Conservation (phyloP, 2,329 filamentous ascomycete genomes). For the Cercospora sp. region DNA sequence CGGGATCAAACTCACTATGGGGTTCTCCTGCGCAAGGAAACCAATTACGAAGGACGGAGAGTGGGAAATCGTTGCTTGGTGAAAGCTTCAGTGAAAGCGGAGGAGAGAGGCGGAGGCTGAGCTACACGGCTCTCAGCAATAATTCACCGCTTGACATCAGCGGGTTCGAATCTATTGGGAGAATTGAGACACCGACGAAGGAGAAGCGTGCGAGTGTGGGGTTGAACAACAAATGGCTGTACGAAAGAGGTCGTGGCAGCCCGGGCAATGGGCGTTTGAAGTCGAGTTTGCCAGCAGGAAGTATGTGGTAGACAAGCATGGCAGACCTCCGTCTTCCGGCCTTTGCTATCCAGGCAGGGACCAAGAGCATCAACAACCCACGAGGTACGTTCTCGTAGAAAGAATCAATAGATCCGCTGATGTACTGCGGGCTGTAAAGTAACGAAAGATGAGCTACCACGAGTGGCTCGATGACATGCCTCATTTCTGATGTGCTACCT, state of each 20-base stretch:
- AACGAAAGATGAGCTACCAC: background rate
- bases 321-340: background rate
- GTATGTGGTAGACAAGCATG: constrained; percentile 6
- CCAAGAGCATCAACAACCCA: background rate
- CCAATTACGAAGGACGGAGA: constrained; percentile 16
- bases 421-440: constrained; percentile 6
- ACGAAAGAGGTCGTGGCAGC: constrained; percentile 71
- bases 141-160: constrained; percentile 52
- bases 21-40: constrained; percentile 18
- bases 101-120: constrained; percentile 57
- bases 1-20: constrained; percentile 19
- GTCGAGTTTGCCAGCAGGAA: constrained; percentile 4
- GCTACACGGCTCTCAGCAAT: constrained; percentile 56
- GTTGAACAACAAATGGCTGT: constrained; percentile 92
- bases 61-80: constrained; percentile 15
- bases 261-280: constrained; percentile 41
- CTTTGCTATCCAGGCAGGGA: background rate
- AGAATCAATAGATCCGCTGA: constrained; percentile 1
- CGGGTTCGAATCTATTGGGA: constrained; percentile 32
- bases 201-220: constrained; percentile 64
- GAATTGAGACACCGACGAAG: constrained; percentile 34
- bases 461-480: background rate
- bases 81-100: constrained; percentile 13
- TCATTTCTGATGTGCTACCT: background rate
- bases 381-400: background rate